Percentiles rank a stretch among this genome's conserved stretches.
phyloP scores from a whole-genome alignment of 1,284 basidiomycete species.

The Exobasidium rhododendri region DNA sequence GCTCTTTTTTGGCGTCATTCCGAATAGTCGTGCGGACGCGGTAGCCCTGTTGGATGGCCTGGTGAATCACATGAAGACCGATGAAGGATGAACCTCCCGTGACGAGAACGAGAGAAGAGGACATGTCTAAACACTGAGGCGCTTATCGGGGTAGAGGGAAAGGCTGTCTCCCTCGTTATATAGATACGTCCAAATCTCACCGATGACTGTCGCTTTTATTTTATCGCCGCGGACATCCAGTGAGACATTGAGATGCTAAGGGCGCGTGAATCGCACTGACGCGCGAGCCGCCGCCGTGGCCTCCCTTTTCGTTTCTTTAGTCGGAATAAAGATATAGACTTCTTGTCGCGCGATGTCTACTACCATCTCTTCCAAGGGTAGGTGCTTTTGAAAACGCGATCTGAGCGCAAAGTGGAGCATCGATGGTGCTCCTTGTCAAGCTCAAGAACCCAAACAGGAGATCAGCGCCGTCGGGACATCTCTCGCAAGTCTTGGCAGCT shows the following conservation, averaged over 20 bases:
- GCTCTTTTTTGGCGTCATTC: neutral
- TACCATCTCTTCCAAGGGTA: too few species aligned
- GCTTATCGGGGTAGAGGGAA: neutral
- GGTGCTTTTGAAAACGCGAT: too few species aligned
- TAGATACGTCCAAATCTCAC: neutral
- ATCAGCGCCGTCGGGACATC: neutral
- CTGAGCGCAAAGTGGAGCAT: too few species aligned
- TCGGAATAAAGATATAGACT: too few species aligned
- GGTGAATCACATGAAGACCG: slow-evolving; percentile 1
- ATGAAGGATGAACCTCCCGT: slow-evolving; percentile 6
- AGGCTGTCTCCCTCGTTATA: neutral
- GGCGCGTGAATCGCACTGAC: too few species aligned
- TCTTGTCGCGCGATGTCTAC: too few species aligned
- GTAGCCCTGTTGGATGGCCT: neutral
- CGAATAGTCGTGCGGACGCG: slow-evolving; percentile 4
- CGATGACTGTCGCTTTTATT: too few species aligned
- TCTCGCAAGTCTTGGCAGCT: neutral
- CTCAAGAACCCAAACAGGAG: slow-evolving; percentile 9
- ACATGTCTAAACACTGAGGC: neutral
- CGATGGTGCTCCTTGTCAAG: slow-evolving; percentile 6
- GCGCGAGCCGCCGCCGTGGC: too few species aligned
- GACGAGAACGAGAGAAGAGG: neutral
- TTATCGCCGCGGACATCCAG: too few species aligned
- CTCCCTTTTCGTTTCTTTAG: too few species aligned
- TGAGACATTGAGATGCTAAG: too few species aligned